These are phyloP conservation scores for Vitis hybrid DNA, from an alignment of 177 flowering plant species.

Conservation along the genomic window DNA sequence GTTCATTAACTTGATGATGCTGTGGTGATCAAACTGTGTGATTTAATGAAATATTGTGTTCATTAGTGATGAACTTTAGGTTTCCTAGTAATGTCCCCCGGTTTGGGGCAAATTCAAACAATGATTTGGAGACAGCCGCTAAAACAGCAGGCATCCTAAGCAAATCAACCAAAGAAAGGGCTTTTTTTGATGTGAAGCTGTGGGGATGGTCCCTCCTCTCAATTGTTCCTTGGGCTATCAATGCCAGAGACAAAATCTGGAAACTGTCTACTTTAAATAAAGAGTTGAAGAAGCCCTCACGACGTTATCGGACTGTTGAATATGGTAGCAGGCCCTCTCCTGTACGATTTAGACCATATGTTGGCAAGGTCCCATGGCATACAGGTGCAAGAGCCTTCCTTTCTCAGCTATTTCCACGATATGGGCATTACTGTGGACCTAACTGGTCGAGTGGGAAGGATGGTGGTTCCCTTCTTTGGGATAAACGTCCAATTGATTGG, in stretches of 20 bases:
- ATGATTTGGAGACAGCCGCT: slow-evolving; percentile 14
- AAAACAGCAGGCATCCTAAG: slow-evolving; percentile 17
- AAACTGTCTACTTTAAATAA: slow-evolving; percentile 45
- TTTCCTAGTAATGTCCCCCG: slow-evolving; percentile 34
- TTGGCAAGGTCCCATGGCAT: slow-evolving; percentile 93
- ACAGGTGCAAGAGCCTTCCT: slow-evolving; percentile 76
- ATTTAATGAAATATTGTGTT: neutral
- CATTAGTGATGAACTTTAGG: slow-evolving; percentile 36
- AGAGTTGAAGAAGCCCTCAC: slow-evolving; percentile 33
- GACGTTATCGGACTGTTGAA: slow-evolving; percentile 14
- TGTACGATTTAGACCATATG: slow-evolving; percentile 80
- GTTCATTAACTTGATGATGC: neutral
- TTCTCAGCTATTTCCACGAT: slow-evolving; percentile 85
- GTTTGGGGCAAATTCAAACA: slow-evolving; percentile 27
- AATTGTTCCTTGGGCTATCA: slow-evolving; percentile 56
- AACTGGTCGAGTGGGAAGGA: slow-evolving; percentile 98
- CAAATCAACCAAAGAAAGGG: slow-evolving; percentile 31
- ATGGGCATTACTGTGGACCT: slow-evolving; percentile 97
- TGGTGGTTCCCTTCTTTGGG: slow-evolving; percentile 80
- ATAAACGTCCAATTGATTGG: slow-evolving; percentile 91
- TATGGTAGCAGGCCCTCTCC: slow-evolving; percentile 19
- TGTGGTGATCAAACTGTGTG: neutral
- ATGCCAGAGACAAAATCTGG: slow-evolving; percentile 28
- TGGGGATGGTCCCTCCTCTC: slow-evolving; percentile 60
- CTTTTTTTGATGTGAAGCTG: slow-evolving; percentile 30